Conservation (phyloP, 2,329 filamentous ascomycete species). For the Beauveria caledonica region DNA sequence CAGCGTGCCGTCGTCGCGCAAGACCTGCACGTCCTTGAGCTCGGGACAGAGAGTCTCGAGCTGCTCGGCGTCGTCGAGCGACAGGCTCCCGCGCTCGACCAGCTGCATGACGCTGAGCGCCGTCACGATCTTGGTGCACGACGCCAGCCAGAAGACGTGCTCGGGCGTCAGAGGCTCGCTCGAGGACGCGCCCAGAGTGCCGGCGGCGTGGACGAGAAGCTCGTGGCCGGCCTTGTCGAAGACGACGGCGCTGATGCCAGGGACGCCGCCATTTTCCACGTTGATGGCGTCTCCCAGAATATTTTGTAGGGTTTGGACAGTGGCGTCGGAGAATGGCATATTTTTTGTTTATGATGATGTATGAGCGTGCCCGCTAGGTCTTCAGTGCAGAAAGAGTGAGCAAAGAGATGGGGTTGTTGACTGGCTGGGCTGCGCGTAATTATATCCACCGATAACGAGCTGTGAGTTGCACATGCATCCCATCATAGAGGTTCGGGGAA, state of each 20-base stretch:
- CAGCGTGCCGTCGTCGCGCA: constrained; percentile 28
- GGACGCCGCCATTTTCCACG: neutral
- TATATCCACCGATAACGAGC: neutral
- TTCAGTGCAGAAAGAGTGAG: constrained; percentile 12
- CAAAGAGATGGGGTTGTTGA: neutral
- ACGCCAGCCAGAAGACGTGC: constrained; percentile 52
- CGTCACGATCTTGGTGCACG: constrained; percentile 48
- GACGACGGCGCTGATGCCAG: constrained; percentile 6
- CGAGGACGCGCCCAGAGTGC: constrained; percentile 34
- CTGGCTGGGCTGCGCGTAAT: neutral
- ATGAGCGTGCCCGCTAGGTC: too few species aligned
- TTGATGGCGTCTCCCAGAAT: neutral
- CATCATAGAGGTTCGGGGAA: neutral
- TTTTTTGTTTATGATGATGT: constrained; percentile 19
- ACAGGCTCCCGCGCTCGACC: constrained; percentile 41
- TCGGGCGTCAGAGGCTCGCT: constrained; percentile 50
- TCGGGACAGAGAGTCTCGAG: constrained; percentile 42
- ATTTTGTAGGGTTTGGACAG: neutral
- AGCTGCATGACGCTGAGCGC: constrained; percentile 49
- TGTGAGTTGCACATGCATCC: neutral
- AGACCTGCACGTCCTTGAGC: constrained; percentile 37
- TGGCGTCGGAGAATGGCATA: neutral
- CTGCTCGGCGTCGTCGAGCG: constrained; percentile 38
- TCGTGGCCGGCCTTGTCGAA: constrained; percentile 5
- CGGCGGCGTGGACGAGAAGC: constrained; percentile 39